phyloP scores from a whole-genome alignment of 371 early-diverging fungal genomes.

The Mortierella sp. region DNA sequence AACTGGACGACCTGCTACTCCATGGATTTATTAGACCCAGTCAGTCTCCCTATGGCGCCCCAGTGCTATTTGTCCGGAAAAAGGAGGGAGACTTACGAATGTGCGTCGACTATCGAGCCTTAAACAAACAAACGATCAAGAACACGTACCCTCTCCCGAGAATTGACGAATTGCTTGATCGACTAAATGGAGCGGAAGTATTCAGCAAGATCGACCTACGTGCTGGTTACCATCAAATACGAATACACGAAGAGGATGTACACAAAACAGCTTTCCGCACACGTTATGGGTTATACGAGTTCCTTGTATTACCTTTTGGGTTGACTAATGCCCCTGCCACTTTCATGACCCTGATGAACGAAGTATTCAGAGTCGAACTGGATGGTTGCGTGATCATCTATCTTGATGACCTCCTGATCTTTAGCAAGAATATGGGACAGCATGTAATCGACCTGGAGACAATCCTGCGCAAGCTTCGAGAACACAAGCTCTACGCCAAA shows the following conservation, averaged over 20 bases:
- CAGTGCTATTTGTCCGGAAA: conserved; percentile 66
- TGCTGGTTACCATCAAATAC: conserved; percentile 57
- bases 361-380: conserved; percentile 28
- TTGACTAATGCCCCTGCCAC: conserved; percentile 54
- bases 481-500: conserved; percentile 47
- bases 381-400: conserved; percentile 23
- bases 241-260: conserved; percentile 19
- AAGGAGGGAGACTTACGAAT: conserved; percentile 60
- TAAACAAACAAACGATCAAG: conserved; percentile 58
- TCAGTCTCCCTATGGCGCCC: conserved; percentile 56
- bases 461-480: conserved; percentile 45
- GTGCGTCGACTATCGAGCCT: conserved; percentile 60
- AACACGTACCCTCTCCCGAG: conserved; percentile 55
- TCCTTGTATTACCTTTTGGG: conserved; percentile 56
- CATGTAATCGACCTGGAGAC: conserved; percentile 34
- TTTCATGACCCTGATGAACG: conserved; percentile 55
- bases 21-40: conserved; percentile 36
- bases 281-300: conserved; percentile 55
- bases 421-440: conserved; percentile 23
- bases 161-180: conserved; percentile 51
- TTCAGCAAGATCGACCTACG: conserved; percentile 57
- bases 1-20: conserved; percentile 44
- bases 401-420: conserved; percentile 57
- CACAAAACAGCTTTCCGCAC: conserved; percentile 41
- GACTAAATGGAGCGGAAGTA: conserved; percentile 15